Percentiles rank a stretch among this genome's conserved stretches.
These are phyloP conservation scores for Reutealis trisperma DNA, from an alignment of 345 rosid genomes.

Conservation along the genomic window DNA sequence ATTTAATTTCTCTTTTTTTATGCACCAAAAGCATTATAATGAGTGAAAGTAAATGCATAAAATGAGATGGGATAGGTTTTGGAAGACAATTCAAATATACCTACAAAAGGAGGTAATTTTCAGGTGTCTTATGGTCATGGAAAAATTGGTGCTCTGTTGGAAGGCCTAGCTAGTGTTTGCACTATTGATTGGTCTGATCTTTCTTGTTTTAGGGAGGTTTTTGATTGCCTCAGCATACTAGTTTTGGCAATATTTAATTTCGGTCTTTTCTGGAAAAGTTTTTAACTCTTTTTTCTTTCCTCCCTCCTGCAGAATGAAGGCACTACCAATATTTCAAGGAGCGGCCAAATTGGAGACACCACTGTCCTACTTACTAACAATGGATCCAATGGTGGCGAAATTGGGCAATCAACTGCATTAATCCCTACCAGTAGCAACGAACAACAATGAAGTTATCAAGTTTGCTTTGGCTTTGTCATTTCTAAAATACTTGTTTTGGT, in stretches of 20 bases:
- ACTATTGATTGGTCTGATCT: not conserved
- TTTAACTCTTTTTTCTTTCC: not conserved
- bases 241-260: not conserved
- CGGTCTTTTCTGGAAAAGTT: too few species aligned
- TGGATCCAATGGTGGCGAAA: slow-evolving; percentile 3
- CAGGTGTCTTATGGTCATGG: not conserved
- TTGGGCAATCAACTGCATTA: not conserved
- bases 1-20: not conserved
- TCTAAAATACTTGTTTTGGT: not conserved
- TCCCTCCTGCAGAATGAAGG: slow-evolving; percentile 30
- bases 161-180: not conserved
- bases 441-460: not conserved
- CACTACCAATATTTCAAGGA: slow-evolving; percentile 7
- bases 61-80: not conserved
- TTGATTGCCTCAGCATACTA: not conserved
- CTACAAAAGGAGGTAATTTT: not conserved
- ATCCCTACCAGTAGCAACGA: not conserved
- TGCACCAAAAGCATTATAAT: too few species aligned
- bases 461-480: not conserved
- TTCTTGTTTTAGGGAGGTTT: not conserved
- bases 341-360: slow-evolving; percentile 13
- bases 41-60: not conserved
- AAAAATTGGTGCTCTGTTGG: not conserved
- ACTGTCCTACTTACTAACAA: slow-evolving; percentile 9
- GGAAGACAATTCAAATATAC: not conserved